Evolutionary conservation across 1,139 yeast species (phyloP), one percentile per base, ranked within the genome.

Genomic region (Hyphopichia buzzinii): DNA sequence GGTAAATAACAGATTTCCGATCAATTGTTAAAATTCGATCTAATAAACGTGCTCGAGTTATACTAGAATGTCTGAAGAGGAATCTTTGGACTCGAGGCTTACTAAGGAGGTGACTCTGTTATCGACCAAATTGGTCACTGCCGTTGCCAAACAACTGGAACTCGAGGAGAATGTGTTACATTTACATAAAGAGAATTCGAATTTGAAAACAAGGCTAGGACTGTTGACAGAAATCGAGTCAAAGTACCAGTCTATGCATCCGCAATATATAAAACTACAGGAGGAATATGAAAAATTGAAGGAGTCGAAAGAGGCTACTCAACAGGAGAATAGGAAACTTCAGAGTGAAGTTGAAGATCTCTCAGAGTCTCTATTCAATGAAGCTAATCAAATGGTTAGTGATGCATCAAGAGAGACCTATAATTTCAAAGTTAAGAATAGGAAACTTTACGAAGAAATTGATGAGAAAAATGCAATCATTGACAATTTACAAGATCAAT

Each of bases 351-450:
- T 86, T 21, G 92, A 84, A 54, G 95, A 86, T 31, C 64, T 87
- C 37, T 77, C 88, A 1, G 87, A 81, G 2, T 78, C 88, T 2
- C 61, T 86, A 30, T 86, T 86, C 55, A 82, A 78, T 48, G 92
- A 85, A 52, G 95, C 95, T 15, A 85, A 85, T 53, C 72, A 73
- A 34, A 84, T 84, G 85, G 95, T 86, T 11, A 77, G 79, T 40
- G 76, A 77, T 46, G 94, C 92, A 1, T 75, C 82, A 39, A 64
- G 74, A 46, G 84, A 78, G 46, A 71, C 79, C 10, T 69, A 75
- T 48, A 75, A 71, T 36, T 67, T 67, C 42, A 77, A 77, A 44
- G 57, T 71, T 30, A 71, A 74, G 43, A 82, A 80, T 49, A 63
- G 70, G 35, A 81, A 77, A 48, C 62, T 90, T 33, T 63, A 74